phyloP scores from a whole-genome alignment of 2,329 filamentous ascomycete genomes.

The Talaromyces sp. region DNA sequence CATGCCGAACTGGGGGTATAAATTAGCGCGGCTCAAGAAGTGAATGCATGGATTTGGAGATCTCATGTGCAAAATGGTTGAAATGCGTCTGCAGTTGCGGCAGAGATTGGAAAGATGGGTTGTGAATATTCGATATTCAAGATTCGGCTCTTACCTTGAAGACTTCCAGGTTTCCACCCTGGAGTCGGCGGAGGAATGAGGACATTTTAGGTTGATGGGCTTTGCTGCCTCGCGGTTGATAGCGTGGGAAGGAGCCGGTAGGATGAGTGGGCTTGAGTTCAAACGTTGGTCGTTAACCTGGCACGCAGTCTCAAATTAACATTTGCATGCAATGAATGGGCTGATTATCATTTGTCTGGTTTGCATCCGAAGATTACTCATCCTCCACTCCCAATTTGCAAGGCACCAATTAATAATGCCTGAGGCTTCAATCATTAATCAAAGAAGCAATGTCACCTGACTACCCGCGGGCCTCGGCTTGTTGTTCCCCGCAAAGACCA shows the following conservation, averaged over 20 bases:
- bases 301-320: not conserved
- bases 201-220: constrained; percentile 34
- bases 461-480: constrained; percentile 26
- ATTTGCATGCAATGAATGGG: not conserved
- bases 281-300: not conserved
- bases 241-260: not conserved
- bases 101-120: no score
- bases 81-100: not conserved
- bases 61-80: not conserved
- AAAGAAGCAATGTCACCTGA: constrained; percentile 13
- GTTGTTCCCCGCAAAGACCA: constrained; percentile 20
- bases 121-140: not conserved
- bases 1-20: constrained; percentile 76
- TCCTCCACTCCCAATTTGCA: not conserved
- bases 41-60: not conserved
- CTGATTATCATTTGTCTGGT: constrained; percentile 5
- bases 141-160: constrained; percentile 70
- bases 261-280: not conserved
- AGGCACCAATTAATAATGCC: not conserved
- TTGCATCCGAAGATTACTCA: constrained; percentile 6
- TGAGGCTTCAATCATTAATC: no score
- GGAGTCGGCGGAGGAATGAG: constrained; percentile 60
- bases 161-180: constrained; percentile 86
- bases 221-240: not conserved
- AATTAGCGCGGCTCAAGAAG: not conserved